phyloP scores from a whole-genome alignment of 345 rosid genomes.

The Bruguiera sexangula region DNA sequence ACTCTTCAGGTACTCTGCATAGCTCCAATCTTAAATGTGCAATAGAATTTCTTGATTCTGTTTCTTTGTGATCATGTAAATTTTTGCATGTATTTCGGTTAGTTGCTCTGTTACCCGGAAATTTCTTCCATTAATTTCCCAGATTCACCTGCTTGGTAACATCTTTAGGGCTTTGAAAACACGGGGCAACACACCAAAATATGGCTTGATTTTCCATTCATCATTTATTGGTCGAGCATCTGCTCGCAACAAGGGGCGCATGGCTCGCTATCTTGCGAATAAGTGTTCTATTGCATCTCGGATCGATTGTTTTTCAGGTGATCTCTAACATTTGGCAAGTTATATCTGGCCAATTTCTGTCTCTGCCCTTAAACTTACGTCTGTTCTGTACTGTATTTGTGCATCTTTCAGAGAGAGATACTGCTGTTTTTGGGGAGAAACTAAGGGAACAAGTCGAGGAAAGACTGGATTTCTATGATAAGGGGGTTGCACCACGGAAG shows the following conservation, averaged over 20 bases:
- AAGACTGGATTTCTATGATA: slow-evolving; percentile 82
- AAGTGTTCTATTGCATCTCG: slow-evolving; percentile 94
- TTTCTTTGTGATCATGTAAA: background rate
- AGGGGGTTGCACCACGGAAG: slow-evolving; percentile 94
- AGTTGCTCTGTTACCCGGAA: background rate
- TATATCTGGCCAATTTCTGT: background rate
- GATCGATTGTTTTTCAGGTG: slow-evolving; percentile 92
- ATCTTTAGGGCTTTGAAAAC: slow-evolving; percentile 78
- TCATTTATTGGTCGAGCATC: slow-evolving; percentile 89
- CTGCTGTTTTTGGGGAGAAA: slow-evolving; percentile 77
- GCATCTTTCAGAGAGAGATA: slow-evolving; percentile 45
- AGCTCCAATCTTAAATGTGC: background rate
- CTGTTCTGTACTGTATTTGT: background rate
- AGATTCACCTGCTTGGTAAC: slow-evolving; percentile 1
- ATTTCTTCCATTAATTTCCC: background rate
- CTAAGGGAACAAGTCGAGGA: slow-evolving; percentile 95
- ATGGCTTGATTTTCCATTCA: slow-evolving; percentile 91
- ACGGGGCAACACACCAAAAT: slow-evolving; percentile 94
- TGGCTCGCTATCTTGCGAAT: slow-evolving; percentile 95
- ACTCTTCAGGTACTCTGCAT: slow-evolving; percentile 67
- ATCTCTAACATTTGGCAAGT: background rate
- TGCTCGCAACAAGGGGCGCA: slow-evolving; percentile 88
- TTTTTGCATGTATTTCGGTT: no score
- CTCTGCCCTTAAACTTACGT: background rate
- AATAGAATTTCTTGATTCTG: background rate